Evolutionary conservation across 345 rosid species (phyloP), one percentile per base, ranked within the genome.

Genomic region (Moringa oleifera): DNA sequence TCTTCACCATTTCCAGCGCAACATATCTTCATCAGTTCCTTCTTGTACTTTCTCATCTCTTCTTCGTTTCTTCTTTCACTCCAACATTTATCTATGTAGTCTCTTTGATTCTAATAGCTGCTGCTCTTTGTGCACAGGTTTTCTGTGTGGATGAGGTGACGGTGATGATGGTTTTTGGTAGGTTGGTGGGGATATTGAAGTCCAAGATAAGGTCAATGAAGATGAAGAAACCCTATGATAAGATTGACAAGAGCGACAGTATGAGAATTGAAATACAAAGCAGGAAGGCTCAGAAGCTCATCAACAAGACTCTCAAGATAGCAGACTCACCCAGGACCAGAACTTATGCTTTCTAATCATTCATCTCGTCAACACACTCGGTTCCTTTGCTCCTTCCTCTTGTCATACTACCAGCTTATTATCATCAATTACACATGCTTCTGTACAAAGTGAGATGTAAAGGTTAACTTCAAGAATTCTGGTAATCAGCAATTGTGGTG

Each of bases 161-260:
- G 83, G 75, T 68, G 73, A 75, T 53, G 84, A 78, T 80, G 95
- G 87, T 89, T n/a, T 16, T 89, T 3, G 80, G 65, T 54, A 81
- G 83, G 71, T 63, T 87, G 75, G 22, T 82, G 73, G 80, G 59
- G 65, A 77, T 53, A 72, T 75, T 92, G 76, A 92, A 89, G 70
- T 78, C 88, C 2, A 92, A 83, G 57, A 75, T 85, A 62, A 89
- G 77, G 84, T 57, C 68, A 41, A 5, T 41, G 3, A 25, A 85
- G 83, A 87, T 68, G 83, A 55, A 65, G 53, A 22, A 63, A 37
- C 67, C 72, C 20, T 86, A 89, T 55, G 88, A 89, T 62, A 89
- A 84, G 88, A 80, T 92, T 51, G 95, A 89, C 53, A 92, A 92
- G 81, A 92, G 88, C 62, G 93, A 89, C n/a, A 92, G 98, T 73